Evolutionary conservation across 176 grass and related monocot genomes (phyloP).

Genomic region (Miscanthus lutarioriparius): DNA sequence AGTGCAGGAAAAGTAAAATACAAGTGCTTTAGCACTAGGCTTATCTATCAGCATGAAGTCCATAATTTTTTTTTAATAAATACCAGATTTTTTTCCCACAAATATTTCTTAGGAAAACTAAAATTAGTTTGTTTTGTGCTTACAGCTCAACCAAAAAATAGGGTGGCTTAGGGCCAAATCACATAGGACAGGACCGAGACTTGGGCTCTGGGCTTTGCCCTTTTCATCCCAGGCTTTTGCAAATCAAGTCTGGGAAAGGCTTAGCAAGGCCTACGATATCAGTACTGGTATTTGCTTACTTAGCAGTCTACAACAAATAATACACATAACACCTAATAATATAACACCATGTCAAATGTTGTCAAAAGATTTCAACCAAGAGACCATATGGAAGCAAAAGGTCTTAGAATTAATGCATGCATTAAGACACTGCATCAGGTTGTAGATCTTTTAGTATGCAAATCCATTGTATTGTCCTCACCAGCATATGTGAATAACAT

Average conservation of each 20-base stretch:
- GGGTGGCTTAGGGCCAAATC: not conserved
- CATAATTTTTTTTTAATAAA: conserved; percentile 1
- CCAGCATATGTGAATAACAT: not conserved
- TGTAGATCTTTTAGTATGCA: not conserved
- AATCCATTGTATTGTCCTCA: not conserved
- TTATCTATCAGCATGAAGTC: not conserved
- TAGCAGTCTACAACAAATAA: conserved; percentile 6
- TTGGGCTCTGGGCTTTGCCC: not conserved
- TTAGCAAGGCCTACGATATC: not conserved
- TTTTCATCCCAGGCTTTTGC: not conserved
- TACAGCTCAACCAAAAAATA: not conserved
- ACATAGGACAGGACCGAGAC: not conserved
- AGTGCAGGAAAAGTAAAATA: too few relatives aligned
- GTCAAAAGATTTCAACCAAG: not conserved
- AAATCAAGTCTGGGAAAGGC: not conserved
- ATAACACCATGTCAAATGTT: not conserved
- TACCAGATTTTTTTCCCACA: not conserved
- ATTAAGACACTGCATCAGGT: conserved; percentile 18
- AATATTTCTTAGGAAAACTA: conserved; percentile 17
- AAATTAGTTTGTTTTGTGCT: not conserved
- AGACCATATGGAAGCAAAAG: not conserved
- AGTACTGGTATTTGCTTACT: not conserved
- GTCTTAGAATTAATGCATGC: not conserved
- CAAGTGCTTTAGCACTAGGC: too few relatives aligned
- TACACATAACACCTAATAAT: not conserved